Base-by-base conservation (phyloP, 306 rosid species). In the Cicer bijugum region DNA sequence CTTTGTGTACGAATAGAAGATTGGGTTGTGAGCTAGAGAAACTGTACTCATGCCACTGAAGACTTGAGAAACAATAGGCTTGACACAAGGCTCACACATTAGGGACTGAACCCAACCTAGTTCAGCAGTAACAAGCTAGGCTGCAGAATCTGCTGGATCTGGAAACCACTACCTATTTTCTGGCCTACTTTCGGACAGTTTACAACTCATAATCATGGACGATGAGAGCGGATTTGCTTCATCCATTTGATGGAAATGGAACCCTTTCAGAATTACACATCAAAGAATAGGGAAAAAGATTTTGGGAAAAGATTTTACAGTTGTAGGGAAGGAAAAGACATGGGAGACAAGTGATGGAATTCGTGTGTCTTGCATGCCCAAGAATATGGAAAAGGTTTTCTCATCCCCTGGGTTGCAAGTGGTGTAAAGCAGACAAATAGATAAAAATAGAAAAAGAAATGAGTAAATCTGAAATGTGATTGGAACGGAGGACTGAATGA, bases 261-360 rank as follows among this genome's bases (percentile, higher is more conserved):
- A 60, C 35, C 66, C 10, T 35, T 20, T 14, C 43, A 35, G 44
- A 60, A 60, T n/a, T 60, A 60, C 20, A 33, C 64, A 35, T 17
- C 66, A 35, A 35, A n/a, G 11, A 35, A 35, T 35, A 60, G 12
- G 66, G 20, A 60, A 12, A 60, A 35, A 60, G 44, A 35, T 60
- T 53, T 53, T 16, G 4, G 12, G 35, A 17, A 53, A 52, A 17
- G 33, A 53, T 16, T 53, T 10, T 3, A 28, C 35, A 28, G 5
- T 61, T 61, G 15, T 61, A 38, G 10, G 38, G 23, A 61, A 61
- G 46, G 23, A 61, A 61, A 35, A 23, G 16, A 58, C 10, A 61
- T 1, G 5, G 9, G 66, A 37, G 67, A 14, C 46, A 37, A 61
- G 67, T 61, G 45, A 37, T 14, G 46, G 12, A 61, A 48, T 6